Evolutionary conservation across 768 basidiomycete genomes (phyloP).

Genomic region (Arthromyces matolae): DNA sequence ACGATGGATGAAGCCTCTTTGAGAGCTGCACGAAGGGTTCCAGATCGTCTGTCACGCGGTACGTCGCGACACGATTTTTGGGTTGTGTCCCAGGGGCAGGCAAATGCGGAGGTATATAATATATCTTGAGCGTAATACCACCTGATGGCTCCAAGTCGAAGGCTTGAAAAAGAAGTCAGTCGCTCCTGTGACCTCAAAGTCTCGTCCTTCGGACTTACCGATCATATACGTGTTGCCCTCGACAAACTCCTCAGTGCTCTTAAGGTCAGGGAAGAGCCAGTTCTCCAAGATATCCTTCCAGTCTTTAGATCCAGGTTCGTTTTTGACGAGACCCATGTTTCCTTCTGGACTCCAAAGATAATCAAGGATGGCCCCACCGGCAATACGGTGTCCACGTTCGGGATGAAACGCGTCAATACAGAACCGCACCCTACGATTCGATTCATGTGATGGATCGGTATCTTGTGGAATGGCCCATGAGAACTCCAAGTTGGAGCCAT

Average conservation of each 20-base stretch:
- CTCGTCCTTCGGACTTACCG: conserved; percentile 9
- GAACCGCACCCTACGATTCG: conserved; percentile 14
- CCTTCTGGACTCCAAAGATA: conserved; percentile 13
- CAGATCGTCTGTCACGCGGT: conserved; percentile 13
- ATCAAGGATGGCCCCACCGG: conserved; percentile 15
- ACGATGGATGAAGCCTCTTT: conserved; percentile 9
- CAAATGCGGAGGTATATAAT: conserved; percentile 15
- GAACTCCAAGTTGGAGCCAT: conserved; percentile 16
- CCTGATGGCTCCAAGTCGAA: conserved; percentile 17
- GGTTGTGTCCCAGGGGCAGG: conserved; percentile 7
- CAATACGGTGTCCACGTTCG: conserved; percentile 12
- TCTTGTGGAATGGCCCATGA: conserved; percentile 16
- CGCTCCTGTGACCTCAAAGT: conserved; percentile 2
- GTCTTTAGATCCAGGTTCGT: conserved; percentile 10
- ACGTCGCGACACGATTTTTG: conserved; percentile 11
- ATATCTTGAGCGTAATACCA: conserved; percentile 14
- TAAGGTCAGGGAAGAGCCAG: conserved; percentile 15
- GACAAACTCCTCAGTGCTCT: conserved; percentile 9
- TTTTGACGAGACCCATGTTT: conserved; percentile 11
- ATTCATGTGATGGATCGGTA: conserved; percentile 13
- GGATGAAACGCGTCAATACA: conserved; percentile 17
- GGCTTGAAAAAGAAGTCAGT: conserved; percentile 3
- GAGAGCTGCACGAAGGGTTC: conserved; percentile 8
- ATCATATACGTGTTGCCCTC: conserved; percentile 13
- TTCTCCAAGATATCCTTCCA: conserved; percentile 15